These are phyloP conservation scores for Xerocomus spinulosus DNA, from an alignment of 768 basidiomycete genomes.

Conservation along the genomic window DNA sequence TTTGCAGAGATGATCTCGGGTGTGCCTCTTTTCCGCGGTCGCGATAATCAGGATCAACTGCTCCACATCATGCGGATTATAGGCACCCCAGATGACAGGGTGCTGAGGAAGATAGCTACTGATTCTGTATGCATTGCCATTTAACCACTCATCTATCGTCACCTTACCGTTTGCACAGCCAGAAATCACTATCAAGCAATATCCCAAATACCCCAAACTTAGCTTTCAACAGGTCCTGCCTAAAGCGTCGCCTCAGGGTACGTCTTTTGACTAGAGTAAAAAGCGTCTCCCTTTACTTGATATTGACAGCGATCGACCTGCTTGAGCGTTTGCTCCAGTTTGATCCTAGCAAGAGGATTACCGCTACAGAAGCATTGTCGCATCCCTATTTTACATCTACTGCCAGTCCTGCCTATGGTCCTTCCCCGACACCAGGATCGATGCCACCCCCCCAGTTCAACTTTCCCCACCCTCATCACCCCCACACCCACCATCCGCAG, in stretches of 20 bases:
- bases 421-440: slow-evolving; percentile 42
- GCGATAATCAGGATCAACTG: slow-evolving; percentile 98
- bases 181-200: slow-evolving; percentile 78
- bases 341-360: slow-evolving; percentile 87
- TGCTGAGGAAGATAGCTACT: slow-evolving; percentile 80
- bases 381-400: slow-evolving; percentile 87
- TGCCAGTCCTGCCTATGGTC: slow-evolving; percentile 29
- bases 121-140: slow-evolving; percentile 64
- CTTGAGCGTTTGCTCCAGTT: slow-evolving; percentile 94
- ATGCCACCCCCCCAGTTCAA: slow-evolving; percentile 68
- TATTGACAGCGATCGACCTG: slow-evolving; percentile 70
- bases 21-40: slow-evolving; percentile 91
- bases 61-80: slow-evolving; percentile 96
- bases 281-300: slow-evolving; percentile 2
- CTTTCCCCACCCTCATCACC: slow-evolving; percentile 57
- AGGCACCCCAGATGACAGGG: slow-evolving; percentile 88
- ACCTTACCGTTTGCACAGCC: slow-evolving; percentile 45
- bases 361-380: slow-evolving; percentile 84
- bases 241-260: slow-evolving; percentile 82
- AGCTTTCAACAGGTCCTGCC: slow-evolving; percentile 77
- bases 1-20: slow-evolving; percentile 99
- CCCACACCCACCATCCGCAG: slow-evolving; percentile 45
- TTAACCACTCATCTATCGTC: not conserved
- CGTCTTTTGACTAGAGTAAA: slow-evolving; percentile 1
- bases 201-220: slow-evolving; percentile 83